Conservation (phyloP, 176 grass and related monocot species). For the Phoenix roebelenii region DNA sequence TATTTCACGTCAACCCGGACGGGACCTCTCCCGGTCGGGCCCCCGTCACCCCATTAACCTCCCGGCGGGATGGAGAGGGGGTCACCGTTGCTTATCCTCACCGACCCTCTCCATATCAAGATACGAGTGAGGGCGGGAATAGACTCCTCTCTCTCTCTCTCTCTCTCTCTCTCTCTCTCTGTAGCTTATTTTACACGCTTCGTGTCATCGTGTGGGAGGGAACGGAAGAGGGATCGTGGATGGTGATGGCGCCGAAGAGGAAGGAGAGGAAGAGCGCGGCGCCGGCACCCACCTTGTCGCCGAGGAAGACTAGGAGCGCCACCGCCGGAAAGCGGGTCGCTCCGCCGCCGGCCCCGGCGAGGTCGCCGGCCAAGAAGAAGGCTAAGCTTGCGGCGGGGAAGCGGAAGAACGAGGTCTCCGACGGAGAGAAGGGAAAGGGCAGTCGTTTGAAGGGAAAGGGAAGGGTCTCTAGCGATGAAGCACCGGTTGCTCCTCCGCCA, state of each 20-base stretch:
- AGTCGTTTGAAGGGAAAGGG: conserved; percentile 4
- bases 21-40: too few relatives aligned
- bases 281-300: conserved; percentile 8
- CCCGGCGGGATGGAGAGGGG: too few relatives aligned
- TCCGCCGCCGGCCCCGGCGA: not conserved
- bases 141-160: not conserved
- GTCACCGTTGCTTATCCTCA: too few relatives aligned
- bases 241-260: conserved; percentile 36
- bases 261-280: conserved; percentile 17
- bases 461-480: not conserved
- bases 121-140: conserved; percentile 7
- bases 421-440: conserved; percentile 3
- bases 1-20: too few relatives aligned
- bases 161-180: not conserved
- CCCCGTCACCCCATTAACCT: too few relatives aligned
- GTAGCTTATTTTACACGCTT: too few relatives aligned
- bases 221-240: not conserved
- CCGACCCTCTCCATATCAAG: too few relatives aligned
- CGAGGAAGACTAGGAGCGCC: conserved; percentile 36
- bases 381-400: not conserved
- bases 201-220: too few relatives aligned
- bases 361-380: conserved; percentile 7
- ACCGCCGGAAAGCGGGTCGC: conserved; percentile 17
- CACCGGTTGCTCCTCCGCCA: not conserved
- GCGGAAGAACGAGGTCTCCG: not conserved